These are phyloP conservation scores for Pythium phragmitis DNA, from an alignment of 352 stramenopile species.

Conservation along the genomic window DNA sequence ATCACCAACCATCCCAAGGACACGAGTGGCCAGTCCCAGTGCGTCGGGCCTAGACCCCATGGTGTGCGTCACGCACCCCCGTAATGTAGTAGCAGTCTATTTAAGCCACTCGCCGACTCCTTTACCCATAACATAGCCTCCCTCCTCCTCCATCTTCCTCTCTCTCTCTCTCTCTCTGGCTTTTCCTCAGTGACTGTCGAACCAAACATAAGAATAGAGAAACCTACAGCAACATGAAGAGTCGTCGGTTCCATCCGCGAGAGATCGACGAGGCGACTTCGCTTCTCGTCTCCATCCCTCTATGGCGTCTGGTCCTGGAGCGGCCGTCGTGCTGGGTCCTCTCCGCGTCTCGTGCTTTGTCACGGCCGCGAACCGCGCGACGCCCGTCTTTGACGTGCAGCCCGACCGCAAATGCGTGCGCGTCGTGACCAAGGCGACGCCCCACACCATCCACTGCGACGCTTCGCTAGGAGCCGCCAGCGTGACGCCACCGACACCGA, in stretches of 20 bases:
- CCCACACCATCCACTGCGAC: not conserved
- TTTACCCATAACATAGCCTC: not conserved
- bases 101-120: conserved; percentile 22
- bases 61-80: conserved; percentile 15
- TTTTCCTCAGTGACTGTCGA: not conserved
- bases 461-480: not conserved
- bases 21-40: conserved; percentile 14
- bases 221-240: not conserved
- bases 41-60: conserved; percentile 11
- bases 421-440: conserved; percentile 37
- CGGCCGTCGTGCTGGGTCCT: conserved; percentile 32
- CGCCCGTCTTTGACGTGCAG: conserved; percentile 57
- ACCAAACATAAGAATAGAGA: conserved; percentile 8
- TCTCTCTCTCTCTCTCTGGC: not conserved
- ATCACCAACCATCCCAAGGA: conserved; percentile 1
- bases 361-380: conserved; percentile 64
- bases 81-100: conserved; percentile 31
- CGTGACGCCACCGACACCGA: not conserved
- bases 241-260: not conserved
- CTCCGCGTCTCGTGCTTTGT: conserved; percentile 73
- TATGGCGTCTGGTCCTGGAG: not conserved
- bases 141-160: not conserved
- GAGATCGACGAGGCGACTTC: no score
- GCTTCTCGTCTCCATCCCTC: no score
- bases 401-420: conserved; percentile 43